Evolutionary conservation across 2,329 filamentous ascomycete species (phyloP).

Genomic region (Epichloe festucae): DNA sequence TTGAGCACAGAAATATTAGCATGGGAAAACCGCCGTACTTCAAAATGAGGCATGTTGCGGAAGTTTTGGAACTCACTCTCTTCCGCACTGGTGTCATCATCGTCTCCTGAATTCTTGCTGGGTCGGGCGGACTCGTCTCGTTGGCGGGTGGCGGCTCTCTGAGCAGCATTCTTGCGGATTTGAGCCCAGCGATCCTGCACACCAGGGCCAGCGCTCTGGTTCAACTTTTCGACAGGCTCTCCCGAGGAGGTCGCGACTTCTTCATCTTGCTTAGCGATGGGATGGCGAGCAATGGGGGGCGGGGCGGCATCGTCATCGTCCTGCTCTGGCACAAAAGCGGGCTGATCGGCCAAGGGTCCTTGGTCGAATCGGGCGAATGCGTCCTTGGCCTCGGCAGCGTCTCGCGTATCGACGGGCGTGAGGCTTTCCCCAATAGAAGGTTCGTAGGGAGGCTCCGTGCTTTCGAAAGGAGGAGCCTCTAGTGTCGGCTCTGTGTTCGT

Average conservation of each 20-base stretch:
- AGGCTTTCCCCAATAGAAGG: constrained; percentile 22
- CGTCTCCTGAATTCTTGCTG: constrained; percentile 47
- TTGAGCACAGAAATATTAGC: constrained; percentile 12
- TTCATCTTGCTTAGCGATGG: constrained; percentile 1
- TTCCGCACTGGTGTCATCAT: constrained; percentile 88
- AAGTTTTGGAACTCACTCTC: constrained; percentile 56
- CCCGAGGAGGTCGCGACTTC: constrained; percentile 8
- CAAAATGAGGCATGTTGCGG: neutral
- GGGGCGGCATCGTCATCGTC: constrained; percentile 37
- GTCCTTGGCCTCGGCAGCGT: constrained; percentile 44
- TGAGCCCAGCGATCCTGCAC: constrained; percentile 80
- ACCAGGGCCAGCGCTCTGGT: constrained; percentile 19
- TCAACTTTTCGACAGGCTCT: constrained; percentile 21
- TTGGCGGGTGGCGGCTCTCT: constrained; percentile 54
- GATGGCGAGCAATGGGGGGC: constrained; percentile 39
- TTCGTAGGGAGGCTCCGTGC: constrained; percentile 10
- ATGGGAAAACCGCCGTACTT: neutral
- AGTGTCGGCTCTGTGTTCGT: neutral
- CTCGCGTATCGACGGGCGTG: constrained; percentile 47
- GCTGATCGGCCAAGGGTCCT: constrained; percentile 75
- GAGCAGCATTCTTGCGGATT: constrained; percentile 87
- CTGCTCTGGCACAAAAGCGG: constrained; percentile 61
- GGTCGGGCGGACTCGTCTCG: constrained; percentile 52
- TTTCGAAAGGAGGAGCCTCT: neutral
- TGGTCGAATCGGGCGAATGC: constrained; percentile 68